Conservation (phyloP, 2,329 filamentous ascomycete species). For the Beauveria brongniartii region DNA sequence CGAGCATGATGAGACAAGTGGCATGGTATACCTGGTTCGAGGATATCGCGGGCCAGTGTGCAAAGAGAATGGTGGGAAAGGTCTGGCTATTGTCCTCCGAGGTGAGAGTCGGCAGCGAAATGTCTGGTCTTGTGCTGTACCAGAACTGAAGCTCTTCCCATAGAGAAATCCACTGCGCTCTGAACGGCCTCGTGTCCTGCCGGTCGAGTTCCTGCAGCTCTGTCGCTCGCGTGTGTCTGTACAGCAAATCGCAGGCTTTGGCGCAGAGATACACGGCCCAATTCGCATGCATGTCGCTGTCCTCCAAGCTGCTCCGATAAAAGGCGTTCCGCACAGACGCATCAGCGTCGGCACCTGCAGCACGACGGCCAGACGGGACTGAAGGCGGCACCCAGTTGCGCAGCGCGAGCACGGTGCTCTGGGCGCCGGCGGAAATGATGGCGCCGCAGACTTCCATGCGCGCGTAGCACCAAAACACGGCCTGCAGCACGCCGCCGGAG, state of each 20-base stretch:
- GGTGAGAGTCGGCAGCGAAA: conserved; percentile 25
- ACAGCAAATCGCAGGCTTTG: conserved; percentile 37
- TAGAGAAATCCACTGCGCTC: conserved; percentile 32
- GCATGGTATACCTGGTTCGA: conserved; percentile 46
- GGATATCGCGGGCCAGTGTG: conserved; percentile 41
- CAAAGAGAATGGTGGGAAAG: conserved; percentile 40
- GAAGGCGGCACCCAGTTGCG: conserved; percentile 36
- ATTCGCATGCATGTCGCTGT: conserved; percentile 44
- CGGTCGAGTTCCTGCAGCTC: conserved; percentile 28
- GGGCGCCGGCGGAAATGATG: conserved; percentile 41
- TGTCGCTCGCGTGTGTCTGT: conserved; percentile 23
- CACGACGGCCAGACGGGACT: conserved; percentile 1
- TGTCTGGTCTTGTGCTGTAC: conserved; percentile 31
- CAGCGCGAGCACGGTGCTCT: conserved; percentile 40
- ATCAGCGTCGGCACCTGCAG: conserved; percentile 18
- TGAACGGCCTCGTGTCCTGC: conserved; percentile 24
- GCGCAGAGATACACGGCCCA: conserved; percentile 46
- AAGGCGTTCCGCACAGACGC: conserved; percentile 17
- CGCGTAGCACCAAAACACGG: conserved; percentile 51
- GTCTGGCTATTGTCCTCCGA: conserved; percentile 21
- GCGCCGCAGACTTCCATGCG: conserved; percentile 49
- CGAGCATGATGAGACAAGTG: conserved; percentile 39
- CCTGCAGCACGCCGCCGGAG: conserved; percentile 36
- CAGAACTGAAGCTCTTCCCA: conserved; percentile 42
- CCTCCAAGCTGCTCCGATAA: conserved; percentile 22